Evolutionary conservation across 2,329 filamentous ascomycete species (phyloP).

Genomic region (Phaeosphaeria sp.): DNA sequence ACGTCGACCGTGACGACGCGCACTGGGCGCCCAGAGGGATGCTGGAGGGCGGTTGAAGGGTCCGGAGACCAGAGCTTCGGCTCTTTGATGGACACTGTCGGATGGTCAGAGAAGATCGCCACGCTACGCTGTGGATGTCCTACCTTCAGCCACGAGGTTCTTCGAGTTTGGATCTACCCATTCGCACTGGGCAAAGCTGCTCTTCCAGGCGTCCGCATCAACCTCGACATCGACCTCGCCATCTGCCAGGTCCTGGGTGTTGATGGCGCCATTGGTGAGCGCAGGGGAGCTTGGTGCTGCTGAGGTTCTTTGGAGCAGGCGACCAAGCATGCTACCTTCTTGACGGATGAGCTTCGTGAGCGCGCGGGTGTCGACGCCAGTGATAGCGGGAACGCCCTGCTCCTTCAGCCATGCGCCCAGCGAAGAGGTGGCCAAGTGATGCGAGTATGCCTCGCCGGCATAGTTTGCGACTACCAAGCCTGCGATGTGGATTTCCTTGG

Average conservation of each 20-base stretch:
- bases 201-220: slow-evolving; percentile 51
- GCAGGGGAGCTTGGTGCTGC: slow-evolving; percentile 28
- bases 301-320: slow-evolving; percentile 77
- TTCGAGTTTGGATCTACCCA: slow-evolving; percentile 92
- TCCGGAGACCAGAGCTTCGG: slow-evolving; percentile 86
- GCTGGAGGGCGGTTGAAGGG: slow-evolving; percentile 74
- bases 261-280: slow-evolving; percentile 50
- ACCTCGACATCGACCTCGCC: slow-evolving; percentile 23
- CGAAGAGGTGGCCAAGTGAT: slow-evolving; percentile 89
- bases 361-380: slow-evolving; percentile 90
- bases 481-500: slow-evolving; percentile 89
- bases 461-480: slow-evolving; percentile 92
- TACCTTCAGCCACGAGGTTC: slow-evolving; percentile 96
- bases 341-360: slow-evolving; percentile 94
- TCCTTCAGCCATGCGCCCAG: slow-evolving; percentile 96
- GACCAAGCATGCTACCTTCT: slow-evolving; percentile 95
- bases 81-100: slow-evolving; percentile 82
- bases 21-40: slow-evolving; percentile 85
- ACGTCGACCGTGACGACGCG: slow-evolving; percentile 94
- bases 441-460: slow-evolving; percentile 92
- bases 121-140: slow-evolving; percentile 34
- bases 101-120: slow-evolving; percentile 26
- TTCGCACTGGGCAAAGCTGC: slow-evolving; percentile 77
- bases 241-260: slow-evolving; percentile 42
- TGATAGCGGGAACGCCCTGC: slow-evolving; percentile 91